phyloP scores from a whole-genome alignment of 768 basidiomycete species.

The Boletus reticulatus region DNA sequence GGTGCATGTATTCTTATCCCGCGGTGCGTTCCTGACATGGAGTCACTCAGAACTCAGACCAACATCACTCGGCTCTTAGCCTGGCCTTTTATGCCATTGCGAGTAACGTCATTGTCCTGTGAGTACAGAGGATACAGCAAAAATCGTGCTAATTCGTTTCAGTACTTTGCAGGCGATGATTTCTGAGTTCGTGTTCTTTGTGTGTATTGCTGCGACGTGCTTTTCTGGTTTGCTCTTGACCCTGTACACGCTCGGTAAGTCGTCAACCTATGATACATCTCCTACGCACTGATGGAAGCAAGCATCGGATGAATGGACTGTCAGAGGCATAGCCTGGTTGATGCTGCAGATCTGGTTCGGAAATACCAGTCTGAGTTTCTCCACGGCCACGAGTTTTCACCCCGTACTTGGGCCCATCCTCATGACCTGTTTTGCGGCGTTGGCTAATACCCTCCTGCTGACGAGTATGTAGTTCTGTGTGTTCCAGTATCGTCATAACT shows the following conservation, averaged over 20 bases:
- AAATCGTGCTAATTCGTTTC: slow-evolving; percentile 5
- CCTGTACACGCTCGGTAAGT: slow-evolving; percentile 48
- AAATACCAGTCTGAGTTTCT: slow-evolving; percentile 63
- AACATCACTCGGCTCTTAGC: slow-evolving; percentile 30
- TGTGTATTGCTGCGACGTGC: slow-evolving; percentile 71
- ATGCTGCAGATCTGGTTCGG: slow-evolving; percentile 90
- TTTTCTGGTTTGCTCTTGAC: slow-evolving; percentile 75
- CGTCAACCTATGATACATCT: neutral
- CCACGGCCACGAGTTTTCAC: slow-evolving; percentile 57
- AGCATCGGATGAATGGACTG: slow-evolving; percentile 28
- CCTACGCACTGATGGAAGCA: slow-evolving; percentile 29
- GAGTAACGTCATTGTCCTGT: slow-evolving; percentile 80
- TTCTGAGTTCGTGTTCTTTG: slow-evolving; percentile 75
- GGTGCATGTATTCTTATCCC: slow-evolving; percentile 86
- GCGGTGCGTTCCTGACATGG: slow-evolving; percentile 41
- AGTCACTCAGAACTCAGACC: neutral
- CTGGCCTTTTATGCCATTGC: slow-evolving; percentile 79
- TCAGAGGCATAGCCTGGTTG: slow-evolving; percentile 69
- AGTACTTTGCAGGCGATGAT: slow-evolving; percentile 85
- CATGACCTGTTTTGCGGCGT: slow-evolving; percentile 77
- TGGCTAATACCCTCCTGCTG: slow-evolving; percentile 74
- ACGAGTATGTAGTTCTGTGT: slow-evolving; percentile 55
- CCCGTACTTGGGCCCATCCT: slow-evolving; percentile 73
- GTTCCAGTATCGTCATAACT: slow-evolving; percentile 1
- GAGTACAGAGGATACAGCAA: slow-evolving; percentile 22